A percentile compares a stretch with the other conserved stretches of the same genome.
Evolutionary conservation across 2,329 filamentous ascomycete species (phyloP).

Genomic region (Dendrostoma leiphaemia): DNA sequence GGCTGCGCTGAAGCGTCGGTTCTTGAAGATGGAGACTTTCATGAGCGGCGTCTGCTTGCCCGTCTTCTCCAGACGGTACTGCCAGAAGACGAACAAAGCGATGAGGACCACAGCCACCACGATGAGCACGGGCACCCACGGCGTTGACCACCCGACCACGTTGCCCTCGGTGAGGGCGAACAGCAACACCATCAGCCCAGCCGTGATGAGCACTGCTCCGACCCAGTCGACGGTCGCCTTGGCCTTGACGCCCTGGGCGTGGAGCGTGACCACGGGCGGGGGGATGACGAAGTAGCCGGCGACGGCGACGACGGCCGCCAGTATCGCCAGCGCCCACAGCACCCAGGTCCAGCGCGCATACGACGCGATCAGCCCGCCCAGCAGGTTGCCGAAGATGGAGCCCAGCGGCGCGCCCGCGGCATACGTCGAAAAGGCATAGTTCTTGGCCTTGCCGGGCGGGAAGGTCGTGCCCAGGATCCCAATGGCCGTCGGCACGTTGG

Average conservation of each 20-base stretch:
- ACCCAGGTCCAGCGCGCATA: conserved; percentile 66
- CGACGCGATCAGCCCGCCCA: conserved; percentile 62
- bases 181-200: conserved; percentile 59
- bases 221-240: conserved; percentile 62
- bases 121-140: conserved; percentile 61
- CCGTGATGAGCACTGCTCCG: conserved; percentile 61
- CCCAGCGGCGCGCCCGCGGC: conserved; percentile 65
- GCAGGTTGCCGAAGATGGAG: conserved; percentile 61
- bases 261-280: conserved; percentile 35
- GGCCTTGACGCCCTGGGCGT: conserved; percentile 27
- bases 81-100: conserved; percentile 58
- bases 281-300: conserved; percentile 62
- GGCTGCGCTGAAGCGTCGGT: conserved; percentile 57
- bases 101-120: conserved; percentile 57
- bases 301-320: conserved; percentile 55
- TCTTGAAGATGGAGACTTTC: conserved; percentile 63
- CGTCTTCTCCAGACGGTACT: conserved; percentile 56
- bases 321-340: conserved; percentile 62
- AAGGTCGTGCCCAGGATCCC: conserved; percentile 69
- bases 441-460: conserved; percentile 65
- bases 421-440: conserved; percentile 67
- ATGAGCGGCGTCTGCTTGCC: conserved; percentile 56
- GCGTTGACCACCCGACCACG: conserved; percentile 63
- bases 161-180: conserved; percentile 70
- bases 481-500: conserved; percentile 69